These are phyloP conservation scores for Paramecium octaurelia DNA, from an alignment of 73 alveolate species.

Conservation along the genomic window DNA sequence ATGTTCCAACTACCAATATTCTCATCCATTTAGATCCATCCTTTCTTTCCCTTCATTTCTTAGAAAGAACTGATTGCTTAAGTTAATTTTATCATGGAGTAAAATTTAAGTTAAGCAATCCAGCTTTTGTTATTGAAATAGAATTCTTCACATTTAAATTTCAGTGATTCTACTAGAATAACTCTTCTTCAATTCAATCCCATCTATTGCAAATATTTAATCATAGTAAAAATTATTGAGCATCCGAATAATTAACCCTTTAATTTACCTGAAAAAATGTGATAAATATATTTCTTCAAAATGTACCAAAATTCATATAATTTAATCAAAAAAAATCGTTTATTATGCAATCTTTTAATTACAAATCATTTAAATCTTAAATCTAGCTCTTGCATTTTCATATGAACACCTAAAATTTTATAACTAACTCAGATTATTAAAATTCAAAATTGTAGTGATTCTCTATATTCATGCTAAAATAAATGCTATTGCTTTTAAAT, in stretches of 20 bases:
- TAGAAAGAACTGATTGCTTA: neutral
- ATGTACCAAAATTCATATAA: too few species aligned
- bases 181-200: neutral
- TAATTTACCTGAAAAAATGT: neutral
- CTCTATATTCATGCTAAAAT: too few species aligned
- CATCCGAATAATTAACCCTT: neutral
- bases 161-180: neutral
- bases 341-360: too few species aligned
- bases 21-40: neutral
- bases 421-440: too few species aligned
- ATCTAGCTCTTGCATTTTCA: too few species aligned
- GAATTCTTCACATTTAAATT: neutral
- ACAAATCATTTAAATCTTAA: too few species aligned
- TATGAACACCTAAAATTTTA: too few species aligned
- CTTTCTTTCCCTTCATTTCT: neutral
- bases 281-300: too few species aligned
- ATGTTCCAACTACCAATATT: neutral
- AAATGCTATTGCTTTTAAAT: too few species aligned
- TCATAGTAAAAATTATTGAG: neutral
- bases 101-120: neutral
- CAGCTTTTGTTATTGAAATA: neutral
- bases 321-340: neutral
- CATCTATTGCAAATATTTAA: neutral
- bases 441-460: too few species aligned
- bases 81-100: neutral